Evolutionary conservation across 1,139 yeast species (phyloP), one percentile per base, ranked within the genome.

Genomic region (Blastobotrys petasosporus): DNA sequence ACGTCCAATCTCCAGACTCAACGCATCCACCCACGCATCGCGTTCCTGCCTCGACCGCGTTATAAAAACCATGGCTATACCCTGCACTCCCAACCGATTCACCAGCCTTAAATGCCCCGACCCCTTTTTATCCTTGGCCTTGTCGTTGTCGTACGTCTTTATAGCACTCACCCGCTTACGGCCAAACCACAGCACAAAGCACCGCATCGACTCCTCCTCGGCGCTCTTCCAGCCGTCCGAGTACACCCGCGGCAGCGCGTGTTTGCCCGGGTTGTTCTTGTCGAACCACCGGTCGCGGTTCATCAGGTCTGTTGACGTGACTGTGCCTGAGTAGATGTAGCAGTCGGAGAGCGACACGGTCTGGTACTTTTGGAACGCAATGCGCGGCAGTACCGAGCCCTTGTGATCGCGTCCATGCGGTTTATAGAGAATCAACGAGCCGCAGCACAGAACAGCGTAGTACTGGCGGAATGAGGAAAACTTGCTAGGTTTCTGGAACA

Each of bases 181-280:
- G 0, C 94, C 94, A 62, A 84, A 77, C 95, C 95, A 87, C 3
- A 90, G 56, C 0, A 92, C 86, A 59, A 90, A 88, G 53, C 94
- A 80, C 42, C 95, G 69, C 35, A 76, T 65, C 12, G 73, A 61
- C 54, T 85, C 94, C 45, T 82, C 86, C 55, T 90, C 97, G 5
- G 78, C 70, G 1, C 94, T 82, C 54, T 74, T 75, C 90, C 94
- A 85, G 0, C 96, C 96, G 63, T 88, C 95, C 1, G 75, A 66
- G 59, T 84, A 87, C 0, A 82, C 69, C 35, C 94, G 68, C 0
- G 97, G 95, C 37, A 84, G 61, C 0, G 81, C 59, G 45, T 74
- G 75, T 5, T 71, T 71, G 0, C 83, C 85, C 0, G 85, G 83
- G 49, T 73, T 68, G 30, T 65, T 62, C 1, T 68, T 67, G 48